phyloP scores from a whole-genome alignment of 75 land plant genomes.

The Pinus taeda region DNA sequence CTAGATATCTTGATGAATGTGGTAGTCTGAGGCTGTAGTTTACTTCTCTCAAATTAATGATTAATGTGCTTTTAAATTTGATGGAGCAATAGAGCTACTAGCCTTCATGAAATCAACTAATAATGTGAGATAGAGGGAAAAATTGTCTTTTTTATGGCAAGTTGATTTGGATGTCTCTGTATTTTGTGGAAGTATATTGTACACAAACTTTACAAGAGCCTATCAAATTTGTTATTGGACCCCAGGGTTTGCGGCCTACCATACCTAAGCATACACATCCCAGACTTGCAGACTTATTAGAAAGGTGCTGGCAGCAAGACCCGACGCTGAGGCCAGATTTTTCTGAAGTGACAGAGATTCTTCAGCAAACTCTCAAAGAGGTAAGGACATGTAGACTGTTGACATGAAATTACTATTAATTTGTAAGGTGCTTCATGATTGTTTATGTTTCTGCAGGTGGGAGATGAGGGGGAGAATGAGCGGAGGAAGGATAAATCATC shows the following conservation, averaged over 20 bases:
- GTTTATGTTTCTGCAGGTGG: constrained; percentile 9
- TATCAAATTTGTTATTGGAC: neutral
- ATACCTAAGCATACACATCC: constrained; percentile 80
- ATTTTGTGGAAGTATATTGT: neutral
- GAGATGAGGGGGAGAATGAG: constrained; percentile 16
- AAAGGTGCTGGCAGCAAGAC: constrained; percentile 91
- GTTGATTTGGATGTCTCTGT: neutral
- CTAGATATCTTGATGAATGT: too few species aligned
- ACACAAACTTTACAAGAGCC: neutral
- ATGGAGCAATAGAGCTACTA: too few species aligned
- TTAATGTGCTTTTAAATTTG: too few species aligned
- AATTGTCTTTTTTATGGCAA: too few species aligned
- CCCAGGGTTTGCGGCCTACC: constrained; percentile 87
- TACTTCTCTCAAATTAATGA: too few species aligned
- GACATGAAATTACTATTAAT: neutral
- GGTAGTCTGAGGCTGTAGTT: too few species aligned
- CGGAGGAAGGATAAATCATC: constrained; percentile 12
- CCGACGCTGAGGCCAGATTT: constrained; percentile 83
- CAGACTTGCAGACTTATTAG: constrained; percentile 68
- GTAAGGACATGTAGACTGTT: constrained; percentile 15
- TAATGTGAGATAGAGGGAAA: too few species aligned
- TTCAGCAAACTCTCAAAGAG: constrained; percentile 78
- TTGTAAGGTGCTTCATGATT: neutral
- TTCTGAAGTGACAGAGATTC: constrained; percentile 64
- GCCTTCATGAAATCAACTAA: too few species aligned